phyloP scores from a whole-genome alignment of 2,329 filamentous ascomycete genomes.

The Onygena corvina region DNA sequence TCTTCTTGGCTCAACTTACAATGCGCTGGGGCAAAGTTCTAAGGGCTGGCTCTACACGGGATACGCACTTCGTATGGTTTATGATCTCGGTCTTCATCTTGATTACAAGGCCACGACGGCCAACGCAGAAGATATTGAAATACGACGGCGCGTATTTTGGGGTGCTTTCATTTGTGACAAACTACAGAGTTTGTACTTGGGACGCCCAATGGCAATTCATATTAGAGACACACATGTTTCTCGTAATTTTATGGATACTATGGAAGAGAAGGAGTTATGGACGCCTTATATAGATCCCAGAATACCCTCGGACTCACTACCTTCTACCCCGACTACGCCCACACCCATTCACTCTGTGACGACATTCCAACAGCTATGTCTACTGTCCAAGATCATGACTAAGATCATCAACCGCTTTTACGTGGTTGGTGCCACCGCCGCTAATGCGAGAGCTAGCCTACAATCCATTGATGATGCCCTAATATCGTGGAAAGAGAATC shows the following conservation, averaged over 20 bases:
- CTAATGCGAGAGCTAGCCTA: conserved; percentile 20
- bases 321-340: conserved; percentile 8
- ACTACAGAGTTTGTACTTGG: conserved; percentile 45
- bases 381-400: conserved; percentile 29
- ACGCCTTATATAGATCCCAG: conserved; percentile 17
- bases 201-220: conserved; percentile 35
- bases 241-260: conserved; percentile 23
- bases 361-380: conserved; percentile 27
- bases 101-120: conserved; percentile 22
- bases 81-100: conserved; percentile 32
- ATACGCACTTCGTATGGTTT: conserved; percentile 33
- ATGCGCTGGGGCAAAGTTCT: conserved; percentile 18
- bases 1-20: conserved; percentile 20
- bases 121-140: conserved; percentile 22
- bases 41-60: conserved; percentile 33
- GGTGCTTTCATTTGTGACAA: conserved; percentile 36
- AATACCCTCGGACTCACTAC: conserved; percentile 8
- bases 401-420: conserved; percentile 29
- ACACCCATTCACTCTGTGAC: conserved; percentile 25
- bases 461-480: conserved; percentile 22
- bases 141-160: conserved; percentile 26
- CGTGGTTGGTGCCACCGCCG: conserved; percentile 20
- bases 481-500: conserved; percentile 20
- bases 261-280: conserved; percentile 23
- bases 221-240: conserved; percentile 22